Conservation (phyloP, 192 early-diverging fungal species). For the Linderina pennispora region DNA sequence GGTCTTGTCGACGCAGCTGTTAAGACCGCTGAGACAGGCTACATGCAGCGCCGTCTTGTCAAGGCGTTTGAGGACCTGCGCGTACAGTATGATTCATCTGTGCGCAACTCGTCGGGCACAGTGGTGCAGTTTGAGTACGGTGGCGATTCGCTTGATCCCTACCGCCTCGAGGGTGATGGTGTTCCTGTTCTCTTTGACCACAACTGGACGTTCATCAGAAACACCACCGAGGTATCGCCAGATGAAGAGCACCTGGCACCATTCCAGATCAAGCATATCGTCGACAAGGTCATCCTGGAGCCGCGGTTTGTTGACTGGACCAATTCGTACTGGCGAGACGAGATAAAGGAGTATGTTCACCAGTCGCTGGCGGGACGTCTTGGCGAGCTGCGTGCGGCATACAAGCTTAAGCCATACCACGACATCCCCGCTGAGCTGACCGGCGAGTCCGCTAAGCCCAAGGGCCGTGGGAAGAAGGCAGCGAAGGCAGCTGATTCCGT, state of each 20-base stretch:
- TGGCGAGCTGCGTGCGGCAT: conserved; percentile 44
- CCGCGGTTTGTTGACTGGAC: conserved; percentile 35
- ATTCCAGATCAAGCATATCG: conserved; percentile 47
- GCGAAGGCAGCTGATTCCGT: conserved; percentile 5
- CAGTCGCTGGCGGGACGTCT: conserved; percentile 53
- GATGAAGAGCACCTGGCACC: conserved; percentile 31
- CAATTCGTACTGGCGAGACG: conserved; percentile 53
- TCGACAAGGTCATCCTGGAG: conserved; percentile 42
- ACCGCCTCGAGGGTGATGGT: conserved; percentile 82
- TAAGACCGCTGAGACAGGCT: conserved; percentile 99
- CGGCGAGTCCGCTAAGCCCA: conserved; percentile 7
- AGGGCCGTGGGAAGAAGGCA: conserved; percentile 26
- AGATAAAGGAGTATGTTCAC: conserved; percentile 54
- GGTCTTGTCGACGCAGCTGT: conserved; percentile 99
- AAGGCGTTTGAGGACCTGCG: conserved; percentile 96
- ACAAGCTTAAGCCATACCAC: conserved; percentile 21
- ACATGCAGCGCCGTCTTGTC: conserved; percentile 95
- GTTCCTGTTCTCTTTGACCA: conserved; percentile 85
- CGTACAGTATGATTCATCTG: conserved; percentile 92
- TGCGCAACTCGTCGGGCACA: conserved; percentile 84
- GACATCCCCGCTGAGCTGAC: conserved; percentile 10
- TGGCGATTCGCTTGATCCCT: conserved; percentile 94
- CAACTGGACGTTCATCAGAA: conserved; percentile 63
- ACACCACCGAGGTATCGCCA: conserved; percentile 6
- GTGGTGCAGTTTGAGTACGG: conserved; percentile 96